These are phyloP conservation scores for Linnemannia elongata DNA, from an alignment of 192 early-diverging fungal genomes.

Conservation along the genomic window DNA sequence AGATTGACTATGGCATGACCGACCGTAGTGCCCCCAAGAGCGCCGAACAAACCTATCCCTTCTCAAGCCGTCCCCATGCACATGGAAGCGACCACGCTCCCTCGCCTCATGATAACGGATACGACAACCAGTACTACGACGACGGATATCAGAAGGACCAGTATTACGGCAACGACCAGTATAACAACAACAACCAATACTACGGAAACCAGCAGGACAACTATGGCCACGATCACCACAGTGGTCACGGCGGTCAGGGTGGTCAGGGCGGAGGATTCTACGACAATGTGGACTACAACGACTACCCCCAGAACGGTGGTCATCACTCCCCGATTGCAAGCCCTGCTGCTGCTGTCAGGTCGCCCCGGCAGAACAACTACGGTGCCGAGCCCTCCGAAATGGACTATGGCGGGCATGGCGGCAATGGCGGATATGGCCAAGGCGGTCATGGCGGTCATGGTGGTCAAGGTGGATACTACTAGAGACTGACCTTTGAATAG, in stretches of 20 bases:
- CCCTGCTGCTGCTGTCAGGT: constrained; percentile 28
- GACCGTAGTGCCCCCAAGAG: constrained; percentile 32
- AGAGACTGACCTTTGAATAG: constrained; percentile 2
- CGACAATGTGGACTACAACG: constrained; percentile 42
- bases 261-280: constrained; percentile 22
- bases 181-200: constrained; percentile 23
- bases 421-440: constrained; percentile 10
- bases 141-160: constrained; percentile 38
- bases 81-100: constrained; percentile 43
- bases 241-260: constrained; percentile 2
- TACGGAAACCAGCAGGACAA: constrained; percentile 18
- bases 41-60: constrained; percentile 33
- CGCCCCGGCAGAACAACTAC: constrained; percentile 33
- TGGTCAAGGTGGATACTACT: constrained; percentile 34
- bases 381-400: constrained; percentile 44
- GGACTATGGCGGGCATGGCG: constrained; percentile 45
- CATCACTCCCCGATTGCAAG: constrained; percentile 9
- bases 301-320: constrained; percentile 31
- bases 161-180: constrained; percentile 35
- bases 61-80: constrained; percentile 41
- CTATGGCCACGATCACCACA: constrained; percentile 19
- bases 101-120: constrained; percentile 13
- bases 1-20: constrained; percentile 53
- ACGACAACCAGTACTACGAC: constrained; percentile 42
- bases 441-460: constrained; percentile 19